Base-by-base conservation (phyloP, 768 basidiomycete species). In the Solioccasus polychromus region DNA sequence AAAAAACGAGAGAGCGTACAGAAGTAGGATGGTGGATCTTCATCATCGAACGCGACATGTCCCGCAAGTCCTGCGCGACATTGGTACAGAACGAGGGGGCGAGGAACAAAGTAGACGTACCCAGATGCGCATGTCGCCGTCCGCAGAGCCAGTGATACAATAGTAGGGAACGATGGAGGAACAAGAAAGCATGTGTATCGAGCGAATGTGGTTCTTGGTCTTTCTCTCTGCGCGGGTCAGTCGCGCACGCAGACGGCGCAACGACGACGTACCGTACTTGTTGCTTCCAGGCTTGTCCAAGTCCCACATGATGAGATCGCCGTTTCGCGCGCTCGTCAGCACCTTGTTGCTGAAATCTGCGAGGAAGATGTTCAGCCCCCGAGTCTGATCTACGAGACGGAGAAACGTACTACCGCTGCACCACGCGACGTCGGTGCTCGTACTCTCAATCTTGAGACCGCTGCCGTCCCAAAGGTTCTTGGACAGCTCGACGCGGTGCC, bases 271-370 rank as follows among this genome's bases (percentile, higher is more conserved):
- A 90, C 88, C 87, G 54, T 79, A 86, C 67, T 89, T 90, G 32
- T 78, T 76, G 3, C 70, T 59, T 3, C 85, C 83, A 18, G 74
- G 64, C 61, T 81, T 85, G 54, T 82, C 78, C 23, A 89, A 53
- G 60, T 90, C 87, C 88, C 88, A 91, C 73, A 89, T 78, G 24
- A 89, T 85, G 29, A 91, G 75, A 42, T 90, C 88, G 2, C 88
- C 88, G 51, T 88, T 90, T 14, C 84, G 71, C 2, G 85, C 85
- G 57, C 87, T 88, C 3, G 88, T 90, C 18, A 91, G 63, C 39
- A 90, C 78, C 67, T 90, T 91, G 63, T 82, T 80, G 60, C 70
- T 80, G 66, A 80, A 88, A 10, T 63, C 88, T 90, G 50, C 30
- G 17, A 49, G 39, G 1, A 5, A 15, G n/a, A 36, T 40, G n/a